Evolutionary conservation across 805 yeast species (phyloP), one percentile per base, ranked within the genome.

Genomic region (Yarrowia keelungensis): DNA sequence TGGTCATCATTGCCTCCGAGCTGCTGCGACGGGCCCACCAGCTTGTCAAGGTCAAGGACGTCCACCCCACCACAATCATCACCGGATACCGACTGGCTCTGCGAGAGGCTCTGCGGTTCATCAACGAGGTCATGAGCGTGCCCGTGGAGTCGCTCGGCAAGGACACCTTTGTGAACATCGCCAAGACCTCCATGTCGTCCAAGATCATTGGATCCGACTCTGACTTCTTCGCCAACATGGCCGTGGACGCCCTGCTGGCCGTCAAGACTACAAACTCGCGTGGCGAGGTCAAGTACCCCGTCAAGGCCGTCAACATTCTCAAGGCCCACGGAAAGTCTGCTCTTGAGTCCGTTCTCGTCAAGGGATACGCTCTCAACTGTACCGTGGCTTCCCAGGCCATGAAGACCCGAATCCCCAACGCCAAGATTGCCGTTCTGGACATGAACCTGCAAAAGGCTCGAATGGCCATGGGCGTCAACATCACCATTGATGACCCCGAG

Each of bases 381-480:
- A 94, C 98, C 0, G 91, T 95, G 69, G 99, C 98, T 1, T 90
- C 97, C 14, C 98, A 94, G 80, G 98, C 98, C 16, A 96, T 95
- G 98, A 83, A 87, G 71, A 91, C 89, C 75, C 82, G 84, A 65
- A 81, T 92, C 58, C 79, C 70, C 72, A 79, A 84, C 72, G 96
- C 97, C 59, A 88, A 87, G 74, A 90, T 92, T 73, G 98, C 98
- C 2, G 87, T 92, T 73, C 83, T 92, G 75, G 98, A 92, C 80
- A 86, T 95, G 79, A 94, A 96, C 80, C 82, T 95, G 76, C 99
- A 96, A 78, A 94, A 93, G 79, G 95, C 97, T 2, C 87, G 93
- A 77, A 92, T 95, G 97, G 97, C 98, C 50, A 87, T 95, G 87
- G 99, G 99, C 68, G 98, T 95, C 67, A 97, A 92, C 79, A 91